phyloP scores from a whole-genome alignment of 2,329 filamentous ascomycete species.

The Metarhizium rileyi region DNA sequence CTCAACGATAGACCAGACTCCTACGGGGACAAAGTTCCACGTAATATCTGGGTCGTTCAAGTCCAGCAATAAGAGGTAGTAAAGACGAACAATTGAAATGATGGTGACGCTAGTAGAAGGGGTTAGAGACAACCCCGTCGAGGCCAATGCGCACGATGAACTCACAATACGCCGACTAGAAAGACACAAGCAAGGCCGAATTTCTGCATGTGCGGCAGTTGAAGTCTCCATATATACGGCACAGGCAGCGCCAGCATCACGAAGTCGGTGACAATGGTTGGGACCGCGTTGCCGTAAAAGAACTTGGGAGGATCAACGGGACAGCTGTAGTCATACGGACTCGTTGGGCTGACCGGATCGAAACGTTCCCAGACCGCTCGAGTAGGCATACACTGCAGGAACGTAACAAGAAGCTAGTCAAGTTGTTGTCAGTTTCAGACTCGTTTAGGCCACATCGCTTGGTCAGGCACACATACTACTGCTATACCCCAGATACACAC shows the following conservation, averaged over 20 bases:
- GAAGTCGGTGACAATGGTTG: constrained; percentile 35
- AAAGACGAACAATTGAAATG: not conserved
- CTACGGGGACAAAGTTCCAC: constrained; percentile 20
- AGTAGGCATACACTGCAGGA: constrained; percentile 12
- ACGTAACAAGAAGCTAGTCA: constrained; percentile 10
- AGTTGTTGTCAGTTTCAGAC: not conserved
- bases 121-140: constrained; percentile 19
- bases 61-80: not conserved
- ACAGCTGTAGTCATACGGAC: not conserved
- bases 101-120: constrained; percentile 7
- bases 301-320: constrained; percentile 32
- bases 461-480: constrained; percentile 10
- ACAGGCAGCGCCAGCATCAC: constrained; percentile 35
- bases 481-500: constrained; percentile 12
- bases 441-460: not conserved
- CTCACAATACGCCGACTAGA: constrained; percentile 24
- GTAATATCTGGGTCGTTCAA: constrained; percentile 18
- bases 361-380: constrained; percentile 13
- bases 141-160: constrained; percentile 13
- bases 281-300: constrained; percentile 37
- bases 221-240: constrained; percentile 31
- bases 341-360: constrained; percentile 1
- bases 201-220: constrained; percentile 28
- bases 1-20: constrained; percentile 29
- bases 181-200: constrained; percentile 27